These are phyloP conservation scores for Aureobasidium mangrovei DNA, from an alignment of 2,329 filamentous ascomycete genomes.

Conservation along the genomic window DNA sequence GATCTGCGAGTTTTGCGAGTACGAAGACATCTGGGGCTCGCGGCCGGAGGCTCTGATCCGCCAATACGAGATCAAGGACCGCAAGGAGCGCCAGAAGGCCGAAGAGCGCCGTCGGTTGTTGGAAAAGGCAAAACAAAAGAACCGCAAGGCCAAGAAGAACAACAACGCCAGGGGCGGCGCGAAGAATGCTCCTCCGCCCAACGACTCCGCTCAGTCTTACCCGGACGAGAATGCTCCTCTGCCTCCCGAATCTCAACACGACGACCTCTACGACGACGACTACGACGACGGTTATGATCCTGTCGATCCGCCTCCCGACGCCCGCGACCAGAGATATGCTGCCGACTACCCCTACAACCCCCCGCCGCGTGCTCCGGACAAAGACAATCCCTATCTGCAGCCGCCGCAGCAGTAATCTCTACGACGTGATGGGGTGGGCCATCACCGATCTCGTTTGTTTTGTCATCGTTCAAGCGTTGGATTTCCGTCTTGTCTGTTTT, in stretches of 20 bases:
- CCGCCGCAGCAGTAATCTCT: too few relatives aligned
- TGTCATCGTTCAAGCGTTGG: too few relatives aligned
- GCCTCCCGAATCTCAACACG: constrained; percentile 1
- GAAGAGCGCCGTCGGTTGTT: constrained; percentile 77
- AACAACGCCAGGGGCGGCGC: constrained; percentile 11
- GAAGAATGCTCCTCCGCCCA: constrained; percentile 5
- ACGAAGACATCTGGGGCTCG: constrained; percentile 87
- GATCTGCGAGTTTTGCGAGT: constrained; percentile 98
- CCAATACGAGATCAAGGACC: constrained; percentile 90
- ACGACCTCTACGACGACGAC: neutral
- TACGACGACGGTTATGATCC: neutral
- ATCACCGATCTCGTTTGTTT: too few relatives aligned
- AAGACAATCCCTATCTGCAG: neutral
- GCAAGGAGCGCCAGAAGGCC: constrained; percentile 70
- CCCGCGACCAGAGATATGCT: neutral
- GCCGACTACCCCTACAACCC: neutral
- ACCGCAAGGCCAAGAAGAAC: constrained; percentile 74
- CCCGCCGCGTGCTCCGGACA: neutral
- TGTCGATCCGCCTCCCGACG: neutral
- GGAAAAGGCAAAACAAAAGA: constrained; percentile 92
- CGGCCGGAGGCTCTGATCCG: constrained; percentile 78
- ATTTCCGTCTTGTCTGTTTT: too few relatives aligned
- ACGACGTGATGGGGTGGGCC: too few relatives aligned
- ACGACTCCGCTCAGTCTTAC: constrained; percentile 9
- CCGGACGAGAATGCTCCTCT: constrained; percentile 13